phyloP scores from a whole-genome alignment of 2,329 filamentous ascomycete species.

The Amesomyces nigricolor region DNA sequence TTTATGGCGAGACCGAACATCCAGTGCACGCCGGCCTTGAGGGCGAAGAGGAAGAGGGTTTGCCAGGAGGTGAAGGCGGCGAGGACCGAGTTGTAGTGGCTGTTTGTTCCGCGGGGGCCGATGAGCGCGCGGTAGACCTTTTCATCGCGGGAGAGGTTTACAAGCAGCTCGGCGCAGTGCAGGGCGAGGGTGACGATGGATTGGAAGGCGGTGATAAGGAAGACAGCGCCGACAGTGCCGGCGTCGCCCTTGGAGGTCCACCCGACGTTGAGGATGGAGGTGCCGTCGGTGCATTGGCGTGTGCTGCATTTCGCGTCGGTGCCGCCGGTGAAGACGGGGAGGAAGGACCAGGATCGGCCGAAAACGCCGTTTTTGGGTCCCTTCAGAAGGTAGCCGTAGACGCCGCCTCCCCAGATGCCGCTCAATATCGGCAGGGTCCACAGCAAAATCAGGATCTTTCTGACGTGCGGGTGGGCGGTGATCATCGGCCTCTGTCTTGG shows the following conservation, averaged over 20 bases:
- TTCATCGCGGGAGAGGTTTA: slow-evolving; percentile 29
- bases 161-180: slow-evolving; percentile 27
- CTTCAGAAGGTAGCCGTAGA: slow-evolving; percentile 24
- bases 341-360: slow-evolving; percentile 26
- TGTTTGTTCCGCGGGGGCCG: slow-evolving; percentile 24
- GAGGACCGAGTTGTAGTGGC: slow-evolving; percentile 27
- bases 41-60: slow-evolving; percentile 28
- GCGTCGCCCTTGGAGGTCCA: slow-evolving; percentile 24
- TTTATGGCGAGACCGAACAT: slow-evolving; percentile 30
- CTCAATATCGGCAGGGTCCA: slow-evolving; percentile 22
- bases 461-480: slow-evolving; percentile 24
- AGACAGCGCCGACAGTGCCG: slow-evolving; percentile 25
- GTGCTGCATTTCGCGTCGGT: slow-evolving; percentile 17
- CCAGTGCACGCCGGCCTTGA: slow-evolving; percentile 31
- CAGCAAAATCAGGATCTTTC: slow-evolving; percentile 23
- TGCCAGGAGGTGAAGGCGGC: slow-evolving; percentile 29
- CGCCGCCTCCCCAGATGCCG: slow-evolving; percentile 20
- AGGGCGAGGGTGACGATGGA: slow-evolving; percentile 25
- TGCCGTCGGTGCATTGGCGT: slow-evolving; percentile 26
- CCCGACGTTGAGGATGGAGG: slow-evolving; percentile 27
- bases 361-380: slow-evolving; percentile 21
- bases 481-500: slow-evolving; percentile 25
- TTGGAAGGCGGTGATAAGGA: slow-evolving; percentile 28
- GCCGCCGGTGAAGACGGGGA: slow-evolving; percentile 26
- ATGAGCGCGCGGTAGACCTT: slow-evolving; percentile 26